Base-by-base conservation (phyloP, 2,329 filamentous ascomycete species). In the Calonectria leucothoes region DNA sequence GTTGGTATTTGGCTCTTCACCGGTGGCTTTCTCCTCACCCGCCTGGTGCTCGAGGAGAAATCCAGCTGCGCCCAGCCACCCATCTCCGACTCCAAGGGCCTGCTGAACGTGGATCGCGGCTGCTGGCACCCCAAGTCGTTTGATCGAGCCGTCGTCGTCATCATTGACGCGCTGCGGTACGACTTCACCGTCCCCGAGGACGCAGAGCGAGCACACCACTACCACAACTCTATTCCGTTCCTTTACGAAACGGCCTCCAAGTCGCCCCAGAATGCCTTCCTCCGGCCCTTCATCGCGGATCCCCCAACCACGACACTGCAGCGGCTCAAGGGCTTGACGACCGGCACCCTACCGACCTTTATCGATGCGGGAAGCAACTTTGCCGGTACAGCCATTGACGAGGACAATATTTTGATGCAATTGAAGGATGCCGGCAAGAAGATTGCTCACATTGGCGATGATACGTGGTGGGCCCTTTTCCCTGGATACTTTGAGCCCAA, bases 71-170 rank as follows among this genome's bases (percentile, higher is more conserved):
- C 87, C 14, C 84, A 87, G 51, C 92, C 94, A 64, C 96, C 97
- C 5, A 90, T 94, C 72, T 88, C 90, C 39, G 85, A 82, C 69
- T 78, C 75, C 11, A 76, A 79, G 67, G 83, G 88, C 68, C 80
- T 84, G 17, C 78, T 85, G 51, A 88, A 86, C 20, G 83, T 87
- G 3, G 86, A 91, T 27, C 88, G 89, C 71, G 97, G 97, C 76
- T 99, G 97, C 89, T 99, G 97, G 97, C 95, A 98, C 83, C 95
- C 95, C 39, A 98, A 95, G 86, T 94, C 92, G 2, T 99, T 98
- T 82, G 91, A 98, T 75, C 97, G 96, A 82, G 96, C 96, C 14
- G 93, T 99, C 59, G 90, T 99, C 29, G 91, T 99, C 70, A 87
- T 99, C 65, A 94, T 99, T 71, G 97, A 99, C 84, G 97, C 97